These are phyloP conservation scores for Diphasiastrum complanatum DNA, from an alignment of 83 land plant species.

Conservation along the genomic window DNA sequence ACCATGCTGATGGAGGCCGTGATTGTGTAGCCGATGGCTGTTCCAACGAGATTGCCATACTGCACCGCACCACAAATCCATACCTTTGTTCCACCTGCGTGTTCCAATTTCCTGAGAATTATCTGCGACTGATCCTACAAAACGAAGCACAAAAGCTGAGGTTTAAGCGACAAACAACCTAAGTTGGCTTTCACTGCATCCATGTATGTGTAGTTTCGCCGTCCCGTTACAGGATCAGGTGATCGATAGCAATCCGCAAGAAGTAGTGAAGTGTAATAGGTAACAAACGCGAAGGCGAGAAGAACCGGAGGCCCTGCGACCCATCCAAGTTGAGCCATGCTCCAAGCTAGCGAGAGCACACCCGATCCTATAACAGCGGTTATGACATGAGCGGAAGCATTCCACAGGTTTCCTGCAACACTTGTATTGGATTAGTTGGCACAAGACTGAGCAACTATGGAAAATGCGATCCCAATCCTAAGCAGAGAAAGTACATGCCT, in stretches of 20 bases:
- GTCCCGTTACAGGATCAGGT: neutral
- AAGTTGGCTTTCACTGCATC: constrained; percentile 1
- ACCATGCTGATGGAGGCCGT: constrained; percentile 3
- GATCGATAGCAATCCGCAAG: constrained; percentile 2
- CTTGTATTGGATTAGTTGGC: too few relatives aligned
- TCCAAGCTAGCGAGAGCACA: neutral
- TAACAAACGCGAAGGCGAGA: constrained; percentile 1
- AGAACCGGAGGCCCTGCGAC: neutral
- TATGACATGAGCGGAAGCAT: neutral
- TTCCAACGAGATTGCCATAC: neutral
- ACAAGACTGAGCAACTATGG: too few relatives aligned
- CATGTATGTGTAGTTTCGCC: constrained; percentile 2
- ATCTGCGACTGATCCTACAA: too few relatives aligned
- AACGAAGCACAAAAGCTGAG: too few relatives aligned
- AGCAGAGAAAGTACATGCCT: too few relatives aligned
- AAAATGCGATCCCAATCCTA: too few relatives aligned
- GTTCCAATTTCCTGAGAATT: too few relatives aligned
- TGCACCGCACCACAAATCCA: neutral
- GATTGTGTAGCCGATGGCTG: too few relatives aligned
- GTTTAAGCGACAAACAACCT: too few relatives aligned
- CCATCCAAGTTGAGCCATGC: constrained; percentile 1
- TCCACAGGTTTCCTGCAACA: constrained; percentile 5
- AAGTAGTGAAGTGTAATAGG: neutral
- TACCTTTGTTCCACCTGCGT: neutral
- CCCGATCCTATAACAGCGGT: neutral